Conservation (phyloP, 768 basidiomycete genomes). For the Boletales sp. region DNA sequence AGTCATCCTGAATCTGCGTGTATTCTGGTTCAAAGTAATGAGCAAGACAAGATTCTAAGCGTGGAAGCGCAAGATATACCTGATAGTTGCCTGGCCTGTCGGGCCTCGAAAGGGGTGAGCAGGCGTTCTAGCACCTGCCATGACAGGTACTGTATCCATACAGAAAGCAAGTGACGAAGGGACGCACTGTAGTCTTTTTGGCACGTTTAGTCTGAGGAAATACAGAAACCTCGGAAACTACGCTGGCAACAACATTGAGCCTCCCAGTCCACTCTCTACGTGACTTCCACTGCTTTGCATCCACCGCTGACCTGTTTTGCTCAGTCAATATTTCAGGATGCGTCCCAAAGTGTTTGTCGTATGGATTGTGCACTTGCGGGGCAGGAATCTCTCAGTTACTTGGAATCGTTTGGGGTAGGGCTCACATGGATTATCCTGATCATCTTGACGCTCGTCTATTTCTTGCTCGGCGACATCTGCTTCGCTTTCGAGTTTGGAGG, state of each 20-base stretch:
- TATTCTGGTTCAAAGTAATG: constrained; percentile 36
- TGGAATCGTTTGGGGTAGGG: neutral
- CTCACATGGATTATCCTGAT: constrained; percentile 28
- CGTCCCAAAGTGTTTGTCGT: constrained; percentile 74
- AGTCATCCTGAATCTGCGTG: constrained; percentile 56
- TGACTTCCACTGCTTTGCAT: constrained; percentile 54
- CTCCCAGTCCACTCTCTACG: constrained; percentile 49
- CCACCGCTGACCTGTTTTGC: constrained; percentile 47
- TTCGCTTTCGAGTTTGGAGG: constrained; percentile 5
- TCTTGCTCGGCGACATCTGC: constrained; percentile 28
- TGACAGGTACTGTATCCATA: neutral
- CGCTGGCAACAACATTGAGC: constrained; percentile 47
- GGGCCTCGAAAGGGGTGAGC: constrained; percentile 48
- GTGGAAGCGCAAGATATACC: constrained; percentile 33
- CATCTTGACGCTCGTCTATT: constrained; percentile 22
- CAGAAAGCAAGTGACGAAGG: neutral
- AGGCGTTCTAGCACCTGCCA: constrained; percentile 56
- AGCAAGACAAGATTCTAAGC: neutral
- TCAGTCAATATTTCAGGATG: constrained; percentile 51
- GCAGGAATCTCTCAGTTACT: neutral
- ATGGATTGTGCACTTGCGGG: constrained; percentile 38
- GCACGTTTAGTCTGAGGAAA: constrained; percentile 24
- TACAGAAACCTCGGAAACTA: constrained; percentile 39
- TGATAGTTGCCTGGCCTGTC: constrained; percentile 50
- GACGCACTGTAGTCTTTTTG: constrained; percentile 23